phyloP scores from a whole-genome alignment of 345 rosid species.

The Physaria fendleri region DNA sequence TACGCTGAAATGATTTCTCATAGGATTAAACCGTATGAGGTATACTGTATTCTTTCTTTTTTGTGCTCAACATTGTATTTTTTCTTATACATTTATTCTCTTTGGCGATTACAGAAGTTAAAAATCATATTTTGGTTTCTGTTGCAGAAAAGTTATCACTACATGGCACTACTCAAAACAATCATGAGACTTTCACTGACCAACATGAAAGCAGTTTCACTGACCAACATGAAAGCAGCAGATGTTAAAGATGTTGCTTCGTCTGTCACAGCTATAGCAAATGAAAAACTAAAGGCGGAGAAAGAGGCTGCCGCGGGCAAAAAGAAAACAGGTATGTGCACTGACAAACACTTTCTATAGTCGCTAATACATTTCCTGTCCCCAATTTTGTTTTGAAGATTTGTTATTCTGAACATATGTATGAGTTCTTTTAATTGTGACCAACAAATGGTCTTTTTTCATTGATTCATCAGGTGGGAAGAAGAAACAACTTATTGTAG shows the following conservation, averaged over 20 bases:
- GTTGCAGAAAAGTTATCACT: slow-evolving; percentile 90
- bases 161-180: slow-evolving; percentile 64
- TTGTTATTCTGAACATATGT: neutral
- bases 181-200: slow-evolving; percentile 77
- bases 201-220: too few relatives aligned
- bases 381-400: neutral
- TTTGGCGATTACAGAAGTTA: neutral
- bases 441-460: neutral
- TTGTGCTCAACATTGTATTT: too few relatives aligned
- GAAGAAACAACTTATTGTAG: slow-evolving; percentile 80
- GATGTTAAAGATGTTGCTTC: slow-evolving; percentile 93
- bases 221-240: slow-evolving; percentile 77
- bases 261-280: slow-evolving; percentile 78
- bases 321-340: slow-evolving; percentile 69
- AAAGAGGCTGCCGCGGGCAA: slow-evolving; percentile 80
- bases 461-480: slow-evolving; percentile 45
- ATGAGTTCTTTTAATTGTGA: neutral
- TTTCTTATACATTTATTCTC: neutral
- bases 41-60: slow-evolving; percentile 20
- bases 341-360: too few relatives aligned
- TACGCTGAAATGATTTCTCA: slow-evolving; percentile 85
- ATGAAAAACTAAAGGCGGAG: slow-evolving; percentile 89
- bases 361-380: too few relatives aligned
- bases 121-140: neutral
- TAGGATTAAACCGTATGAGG: slow-evolving; percentile 72